Base-by-base conservation (phyloP, 345 rosid genomes). In the Sonneratia alba region DNA sequence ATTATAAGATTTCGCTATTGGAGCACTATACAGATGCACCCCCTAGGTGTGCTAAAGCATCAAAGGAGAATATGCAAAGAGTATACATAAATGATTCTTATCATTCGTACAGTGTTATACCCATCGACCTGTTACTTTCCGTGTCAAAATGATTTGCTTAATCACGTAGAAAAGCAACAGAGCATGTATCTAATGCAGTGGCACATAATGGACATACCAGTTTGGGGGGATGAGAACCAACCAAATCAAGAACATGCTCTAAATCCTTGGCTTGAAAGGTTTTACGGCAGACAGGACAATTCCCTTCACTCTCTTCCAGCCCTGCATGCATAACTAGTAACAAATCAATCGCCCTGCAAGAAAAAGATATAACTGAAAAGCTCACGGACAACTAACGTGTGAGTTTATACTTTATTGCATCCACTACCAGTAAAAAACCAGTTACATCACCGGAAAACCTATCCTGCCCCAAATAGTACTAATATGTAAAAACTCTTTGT, bases 211-310 rank as follows among this genome's bases (percentile, higher is more conserved):
- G 70, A 62, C 78, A 78, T 84, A 91, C 98, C 90, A 59, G 40
- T 73, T 78, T 78, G 78, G 81, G 77, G 76, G 85, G 74, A 40
- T 83, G 83, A 72, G 83, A 34, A 76, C 85, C 88, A 73, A 89
- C 88, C 81, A 91, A 83, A 76, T 84, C 78, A 38, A 88, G 87
- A 77, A 91, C 96, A 27, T 94, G 97, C 67, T 88, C 91, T 56
- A 91, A 67, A 83, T 91, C 98, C 80, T 85, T 81, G 47, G 79
- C 71, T 61, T 86, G 93, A 68, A 91, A 91, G 68, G 78, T 89
- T 76, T 88, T 89, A 27, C 97, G 91, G 79, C 96, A 91, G 73
- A 91, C 92, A 47, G 98, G 98, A 79, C 98, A 94, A 66, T 76
- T 85, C 69, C 91, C 96, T 72, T 75, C 72, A 69, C 79, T 87